A percentile compares a stretch with the other conserved stretches of the same genome.
These are phyloP conservation scores for Tulasnella sp. DNA, from an alignment of 768 basidiomycete species.

Conservation along the genomic window DNA sequence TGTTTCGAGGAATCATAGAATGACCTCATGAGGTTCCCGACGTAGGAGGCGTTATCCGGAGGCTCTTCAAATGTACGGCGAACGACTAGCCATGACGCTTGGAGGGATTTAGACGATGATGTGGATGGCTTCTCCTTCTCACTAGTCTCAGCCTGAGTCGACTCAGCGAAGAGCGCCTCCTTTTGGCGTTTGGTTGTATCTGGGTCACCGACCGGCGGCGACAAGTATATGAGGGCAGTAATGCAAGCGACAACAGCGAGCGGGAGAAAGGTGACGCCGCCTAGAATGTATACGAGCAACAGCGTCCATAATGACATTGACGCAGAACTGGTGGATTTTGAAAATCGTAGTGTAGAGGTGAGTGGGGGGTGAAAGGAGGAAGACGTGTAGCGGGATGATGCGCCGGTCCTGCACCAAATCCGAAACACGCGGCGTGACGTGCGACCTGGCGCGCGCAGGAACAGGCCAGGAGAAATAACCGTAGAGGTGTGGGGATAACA, in stretches of 20 bases:
- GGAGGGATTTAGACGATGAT: conserved; percentile 42
- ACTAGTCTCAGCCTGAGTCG: conserved; percentile 17
- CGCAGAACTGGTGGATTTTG: too few relatives aligned
- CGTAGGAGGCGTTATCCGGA: conserved; percentile 52
- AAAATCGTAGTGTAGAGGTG: too few relatives aligned
- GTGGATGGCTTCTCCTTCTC: conserved; percentile 25
- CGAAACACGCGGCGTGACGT: neutral
- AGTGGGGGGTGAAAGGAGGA: neutral
- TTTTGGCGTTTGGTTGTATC: conserved; percentile 34
- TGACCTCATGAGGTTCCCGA: conserved; percentile 57
- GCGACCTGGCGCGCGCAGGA: too few relatives aligned
- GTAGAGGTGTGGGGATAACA: too few relatives aligned
- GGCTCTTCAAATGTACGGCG: conserved; percentile 67
- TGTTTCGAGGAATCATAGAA: conserved; percentile 43
- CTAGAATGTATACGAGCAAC: conserved; percentile 76
- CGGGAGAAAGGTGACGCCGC: conserved; percentile 84
- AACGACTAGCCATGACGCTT: conserved; percentile 67
- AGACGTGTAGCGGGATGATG: neutral
- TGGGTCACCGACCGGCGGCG: conserved; percentile 58
- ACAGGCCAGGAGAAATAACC: too few relatives aligned
- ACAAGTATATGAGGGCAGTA: conserved; percentile 66
- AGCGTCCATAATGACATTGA: conserved; percentile 32
- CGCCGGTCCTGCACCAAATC: neutral
- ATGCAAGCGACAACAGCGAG: conserved; percentile 49
- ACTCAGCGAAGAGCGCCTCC: conserved; percentile 20